Evolutionary conservation across 2,329 filamentous ascomycete species (phyloP).

Genomic region (Colletotrichum higginsianum): DNA sequence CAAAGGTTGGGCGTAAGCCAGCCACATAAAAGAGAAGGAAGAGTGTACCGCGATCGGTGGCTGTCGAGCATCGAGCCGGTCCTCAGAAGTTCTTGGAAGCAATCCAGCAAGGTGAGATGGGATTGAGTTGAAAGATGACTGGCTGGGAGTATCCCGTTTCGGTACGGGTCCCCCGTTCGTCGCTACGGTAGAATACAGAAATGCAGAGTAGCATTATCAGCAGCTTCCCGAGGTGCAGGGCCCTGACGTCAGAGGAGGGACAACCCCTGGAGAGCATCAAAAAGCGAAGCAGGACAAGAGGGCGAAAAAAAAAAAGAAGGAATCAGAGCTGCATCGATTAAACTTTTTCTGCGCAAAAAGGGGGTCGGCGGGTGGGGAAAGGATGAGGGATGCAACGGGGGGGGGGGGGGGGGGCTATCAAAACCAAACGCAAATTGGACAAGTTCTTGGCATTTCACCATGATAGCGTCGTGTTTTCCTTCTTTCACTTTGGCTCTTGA

Average conservation of each 20-base stretch:
- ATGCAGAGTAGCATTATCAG: background rate
- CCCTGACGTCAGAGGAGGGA: constrained; percentile 12
- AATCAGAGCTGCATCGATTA: background rate
- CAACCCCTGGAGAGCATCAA: background rate
- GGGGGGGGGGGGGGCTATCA: constrained; percentile 2
- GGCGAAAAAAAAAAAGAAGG: background rate
- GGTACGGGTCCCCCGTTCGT: background rate
- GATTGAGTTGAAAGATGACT: background rate
- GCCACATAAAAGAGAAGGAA: background rate
- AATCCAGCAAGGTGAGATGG: constrained; percentile 5
- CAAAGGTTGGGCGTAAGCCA: background rate
- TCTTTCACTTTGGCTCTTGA: background rate
- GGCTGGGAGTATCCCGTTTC: background rate
- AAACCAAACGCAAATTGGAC: constrained; percentile 13
- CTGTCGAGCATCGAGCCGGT: background rate
- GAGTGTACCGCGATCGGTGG: background rate
- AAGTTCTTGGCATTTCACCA: constrained; percentile 11
- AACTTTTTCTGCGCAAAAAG: background rate
- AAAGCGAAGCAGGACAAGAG: background rate
- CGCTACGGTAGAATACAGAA: background rate
- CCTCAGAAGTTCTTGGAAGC: background rate
- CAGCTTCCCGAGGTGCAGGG: background rate
- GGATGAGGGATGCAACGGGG: background rate
- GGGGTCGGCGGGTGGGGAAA: background rate
- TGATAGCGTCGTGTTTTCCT: background rate